These are phyloP conservation scores for Rhodotorula glutinis DNA, from an alignment of 1,284 basidiomycete genomes.

Conservation along the genomic window DNA sequence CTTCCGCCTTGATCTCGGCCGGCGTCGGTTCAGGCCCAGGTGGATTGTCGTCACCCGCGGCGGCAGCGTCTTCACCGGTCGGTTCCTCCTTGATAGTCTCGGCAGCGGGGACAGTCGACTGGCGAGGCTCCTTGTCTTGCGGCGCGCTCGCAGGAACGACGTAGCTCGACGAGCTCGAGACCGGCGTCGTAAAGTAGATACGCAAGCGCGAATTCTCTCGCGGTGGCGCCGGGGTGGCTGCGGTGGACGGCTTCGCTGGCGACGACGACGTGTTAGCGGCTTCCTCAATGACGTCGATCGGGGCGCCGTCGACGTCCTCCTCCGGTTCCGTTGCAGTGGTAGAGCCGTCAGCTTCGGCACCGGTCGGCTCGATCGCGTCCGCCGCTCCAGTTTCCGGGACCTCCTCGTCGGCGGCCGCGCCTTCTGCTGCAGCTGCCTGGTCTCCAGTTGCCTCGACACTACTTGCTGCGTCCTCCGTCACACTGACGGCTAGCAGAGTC, in stretches of 20 bases:
- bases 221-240: conserved; percentile 25
- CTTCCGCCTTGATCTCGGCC: background rate
- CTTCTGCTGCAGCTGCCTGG: no score
- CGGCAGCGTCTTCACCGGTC: background rate
- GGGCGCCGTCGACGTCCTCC: conserved; percentile 47
- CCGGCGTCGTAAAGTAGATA: conserved; percentile 44
- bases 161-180: conserved; percentile 20
- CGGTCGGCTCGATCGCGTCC: background rate
- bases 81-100: background rate
- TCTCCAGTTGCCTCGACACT: conserved; percentile 9
- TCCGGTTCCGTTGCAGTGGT: conserved; percentile 19
- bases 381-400: conserved; percentile 45
- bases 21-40: background rate
- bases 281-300: background rate
- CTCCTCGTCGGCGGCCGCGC: no score
- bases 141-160: background rate
- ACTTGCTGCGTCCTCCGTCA: no score
- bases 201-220: conserved; percentile 44
- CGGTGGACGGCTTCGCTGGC: background rate
- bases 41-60: background rate
- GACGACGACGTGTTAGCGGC: background rate
- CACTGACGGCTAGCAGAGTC: no score
- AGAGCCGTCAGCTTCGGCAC: no score
- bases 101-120: background rate
- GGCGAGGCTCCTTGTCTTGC: background rate